These are phyloP conservation scores for Leccinum barrowsii DNA, from an alignment of 768 basidiomycete genomes.

Conservation along the genomic window DNA sequence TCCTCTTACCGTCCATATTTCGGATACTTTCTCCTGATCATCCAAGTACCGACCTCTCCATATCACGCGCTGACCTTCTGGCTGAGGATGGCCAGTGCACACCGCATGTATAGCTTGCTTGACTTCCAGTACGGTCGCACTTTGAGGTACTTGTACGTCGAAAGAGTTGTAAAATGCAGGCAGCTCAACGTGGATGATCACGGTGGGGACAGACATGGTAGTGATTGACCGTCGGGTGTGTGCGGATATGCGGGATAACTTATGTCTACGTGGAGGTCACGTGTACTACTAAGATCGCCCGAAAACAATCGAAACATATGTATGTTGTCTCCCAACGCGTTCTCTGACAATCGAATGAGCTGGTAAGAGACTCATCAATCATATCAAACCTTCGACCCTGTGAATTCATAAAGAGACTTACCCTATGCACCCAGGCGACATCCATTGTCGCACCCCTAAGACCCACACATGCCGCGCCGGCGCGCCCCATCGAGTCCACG, in stretches of 20 bases:
- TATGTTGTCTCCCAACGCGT: too few species aligned
- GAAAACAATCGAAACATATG: too few species aligned
- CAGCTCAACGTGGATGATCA: constrained; percentile 61
- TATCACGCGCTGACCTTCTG: constrained; percentile 73
- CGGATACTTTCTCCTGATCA: constrained; percentile 61
- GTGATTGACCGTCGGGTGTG: neutral
- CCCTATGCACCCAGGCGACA: too few species aligned
- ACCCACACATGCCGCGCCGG: too few species aligned
- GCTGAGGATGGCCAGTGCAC: constrained; percentile 62
- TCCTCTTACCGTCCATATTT: constrained; percentile 64
- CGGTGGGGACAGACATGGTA: constrained; percentile 28
- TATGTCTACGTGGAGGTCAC: constrained; percentile 32
- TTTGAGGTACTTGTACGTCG: constrained; percentile 44
- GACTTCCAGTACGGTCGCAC: constrained; percentile 55
- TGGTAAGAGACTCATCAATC: too few species aligned
- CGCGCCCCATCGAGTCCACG: too few species aligned
- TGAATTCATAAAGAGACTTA: too few species aligned
- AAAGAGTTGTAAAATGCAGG: constrained; percentile 75
- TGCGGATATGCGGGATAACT: too few species aligned
- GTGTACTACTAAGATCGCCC: constrained; percentile 4
- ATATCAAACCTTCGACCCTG: too few species aligned
- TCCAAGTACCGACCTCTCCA: constrained; percentile 67
- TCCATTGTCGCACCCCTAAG: too few species aligned
- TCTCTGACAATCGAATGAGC: too few species aligned
- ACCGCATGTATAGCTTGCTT: constrained; percentile 60